Evolutionary conservation across 257 asterid species (phyloP), one percentile per base, ranked within the genome.

Genomic region (Nyctanthes arbortristis): DNA sequence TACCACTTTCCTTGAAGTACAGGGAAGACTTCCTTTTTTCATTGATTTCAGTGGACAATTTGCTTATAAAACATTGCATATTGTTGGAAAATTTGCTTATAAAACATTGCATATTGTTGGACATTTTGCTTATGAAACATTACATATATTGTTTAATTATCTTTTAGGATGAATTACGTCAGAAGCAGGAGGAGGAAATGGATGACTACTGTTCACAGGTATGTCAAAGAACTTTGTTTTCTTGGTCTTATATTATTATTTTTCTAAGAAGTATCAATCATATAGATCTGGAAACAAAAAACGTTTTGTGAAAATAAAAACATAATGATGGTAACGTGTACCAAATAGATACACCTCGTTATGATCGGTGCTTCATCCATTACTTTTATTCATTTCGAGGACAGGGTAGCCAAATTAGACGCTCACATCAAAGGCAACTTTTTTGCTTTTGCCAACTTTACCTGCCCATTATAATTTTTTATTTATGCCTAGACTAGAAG

Each of bases 121-220:
- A n/a, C n/a, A n/a, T n/a, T n/a, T n/a, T n/a, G n/a, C n/a, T n/a
- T n/a, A n/a, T n/a, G n/a, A n/a, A n/a, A n/a, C n/a, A n/a, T n/a
- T n/a, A n/a, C n/a, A n/a, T n/a, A n/a, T n/a, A n/a, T 45, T 65
- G 54, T 63, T 75, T 68, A 73, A 73, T 55, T 43, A 61, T 63
- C 68, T 75, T 68, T 66, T 79, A 93, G 99, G 99, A 89, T 67
- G 96, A 93, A 82, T 63, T 91, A 69, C 97, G 97, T 31, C 99
- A 93, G 79, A 88, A 57, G 73, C 81, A 80, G 84, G 99, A 93
- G 78, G 99, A 93, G 76, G 96, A 86, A 79, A 89, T 93, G 88
- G 97, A 93, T 75, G 96, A 93, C 75, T 93, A 93, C 75, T 93
- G 97, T 80, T 91, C 97, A 25, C 97, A 90, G 97, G 99, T 93